Base-by-base conservation (phyloP, 1,284 basidiomycete genomes). In the Coniferiporia sulphurascens region DNA sequence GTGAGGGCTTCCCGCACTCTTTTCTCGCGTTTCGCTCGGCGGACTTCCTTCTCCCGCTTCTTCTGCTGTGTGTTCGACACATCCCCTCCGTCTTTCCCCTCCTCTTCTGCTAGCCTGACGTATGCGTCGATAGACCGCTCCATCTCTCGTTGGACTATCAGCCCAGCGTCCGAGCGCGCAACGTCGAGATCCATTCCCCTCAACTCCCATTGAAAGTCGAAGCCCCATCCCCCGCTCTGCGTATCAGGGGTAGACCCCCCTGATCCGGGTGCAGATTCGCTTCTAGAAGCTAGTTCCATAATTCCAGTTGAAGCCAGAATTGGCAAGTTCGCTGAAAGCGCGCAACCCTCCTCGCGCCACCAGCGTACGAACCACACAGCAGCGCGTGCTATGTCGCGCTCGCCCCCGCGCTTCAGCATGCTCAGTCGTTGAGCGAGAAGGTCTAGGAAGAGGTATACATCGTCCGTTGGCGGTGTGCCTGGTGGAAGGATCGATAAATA, bases 301-400 rank as follows among this genome's bases (percentile, higher is more conserved):
- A 60, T 59, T 53, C 27, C 46, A 4, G 63, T 35, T 56, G 67
- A 59, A n/a, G 68, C 61, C 48, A 71, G 69, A 48, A 73, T 72
- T 21, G 74, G 72, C n/a, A 74, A 72, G 19, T 74, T 73, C 21
- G 78, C 75, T 59, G 80, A 74, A 36, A 78, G 69, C 43, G 85
- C 74, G 1, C 83, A 80, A 54, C 87, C 86, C 65, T 91, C 76
- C 70, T 88, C 86, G 51, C 95, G 83, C 85, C 94, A 97, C 80
- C 90, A 90, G 48, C 82, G 78, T 44, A 96, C 80, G 67, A 97
- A 86, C 79, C 87, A 91, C n/a, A 77, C 76, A 1, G 87, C 86
- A 5, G 93, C 89, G 9, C 89, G 81, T 5, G 82, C 73, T 12
- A 80, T 68, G 70, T 98, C 89, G 45, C 79, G 77, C 56, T 84